These are phyloP conservation scores for Schrenkiella parvula DNA, from an alignment of 345 rosid species.

Conservation along the genomic window DNA sequence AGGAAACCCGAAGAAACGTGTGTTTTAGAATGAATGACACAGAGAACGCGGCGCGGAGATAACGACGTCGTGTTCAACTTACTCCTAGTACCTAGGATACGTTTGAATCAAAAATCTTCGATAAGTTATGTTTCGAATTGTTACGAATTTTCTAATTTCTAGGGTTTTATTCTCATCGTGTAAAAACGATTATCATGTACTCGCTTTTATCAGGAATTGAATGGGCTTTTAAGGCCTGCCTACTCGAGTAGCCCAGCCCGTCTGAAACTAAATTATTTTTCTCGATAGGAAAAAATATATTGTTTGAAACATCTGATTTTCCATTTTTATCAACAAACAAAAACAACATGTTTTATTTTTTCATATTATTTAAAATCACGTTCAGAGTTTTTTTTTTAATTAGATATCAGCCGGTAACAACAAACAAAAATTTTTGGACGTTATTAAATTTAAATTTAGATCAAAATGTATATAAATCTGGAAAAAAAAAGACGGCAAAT, in stretches of 20 bases:
- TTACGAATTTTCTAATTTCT: neutral
- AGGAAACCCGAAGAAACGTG: neutral
- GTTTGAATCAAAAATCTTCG: conserved; percentile 3
- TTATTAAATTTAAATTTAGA: too few species aligned
- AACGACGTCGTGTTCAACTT: neutral
- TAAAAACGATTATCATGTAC: too few species aligned
- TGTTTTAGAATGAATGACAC: neutral
- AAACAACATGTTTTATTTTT: too few species aligned
- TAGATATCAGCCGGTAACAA: too few species aligned
- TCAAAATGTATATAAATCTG: too few species aligned
- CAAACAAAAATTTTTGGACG: too few species aligned
- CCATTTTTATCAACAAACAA: too few species aligned
- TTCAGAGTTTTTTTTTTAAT: too few species aligned
- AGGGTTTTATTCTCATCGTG: neutral
- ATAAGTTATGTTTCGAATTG: neutral
- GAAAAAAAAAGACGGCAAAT: too few species aligned
- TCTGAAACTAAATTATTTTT: neutral
- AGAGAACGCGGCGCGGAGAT: conserved; percentile 9
- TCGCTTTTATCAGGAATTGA: too few species aligned
- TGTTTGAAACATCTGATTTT: too few species aligned
- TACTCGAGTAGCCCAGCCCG: neutral
- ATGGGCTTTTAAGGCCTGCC: conserved; percentile 3
- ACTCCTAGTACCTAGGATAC: neutral
- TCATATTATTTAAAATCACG: too few species aligned
- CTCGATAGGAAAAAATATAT: neutral